Evolutionary conservation across 805 yeast species (phyloP), one percentile per base, ranked within the genome.

Genomic region (Hanseniaspora nectarophila): DNA sequence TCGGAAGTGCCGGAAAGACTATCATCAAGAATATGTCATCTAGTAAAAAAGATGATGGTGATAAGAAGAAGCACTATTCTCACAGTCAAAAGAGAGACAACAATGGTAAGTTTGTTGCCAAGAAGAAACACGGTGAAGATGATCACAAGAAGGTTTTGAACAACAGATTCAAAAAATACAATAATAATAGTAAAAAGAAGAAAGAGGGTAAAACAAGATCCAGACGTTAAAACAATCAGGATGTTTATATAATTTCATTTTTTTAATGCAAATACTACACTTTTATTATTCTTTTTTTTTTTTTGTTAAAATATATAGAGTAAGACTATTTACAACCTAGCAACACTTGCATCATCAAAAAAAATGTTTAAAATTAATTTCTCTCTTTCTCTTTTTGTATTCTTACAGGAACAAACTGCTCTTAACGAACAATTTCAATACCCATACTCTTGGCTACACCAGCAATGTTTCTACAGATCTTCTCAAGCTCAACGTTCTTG

Each of bases 381-480:
- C 55, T 50, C 20, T 40, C 18, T 45, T 23, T 40, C 32, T 38
- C 9, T 32, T n/a, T 13, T 23, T 16, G 2, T n/a, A n/a, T n/a
- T n/a, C n/a, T n/a, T n/a, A n/a, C n/a, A n/a, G n/a, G n/a, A n/a
- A n/a, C n/a, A n/a, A n/a, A n/a, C n/a, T n/a, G n/a, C n/a, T n/a
- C 18, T 62, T 68, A 88, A 54, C 81, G 78, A 51, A 82, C 82
- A 53, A 92, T 94, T 45, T 77, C 76, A 47, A 92, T 81, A 40
- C 98, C 98, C 66, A 87, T 78, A 47, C 85, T 82, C 59, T 76
- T 81, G n/a, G 97, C 97, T 2, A 94, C 85, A 58, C 89, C 85
- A 40, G 90, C 72, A 18, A 92, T 78, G 29, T 87, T 78, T 61
- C 90, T 90, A 53, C 83, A 83, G 42, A 92, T 81, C 20, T 83